Evolutionary conservation across 2,329 filamentous ascomycete genomes (phyloP), one percentile per base, ranked within the genome.

Genomic region (Neonectria hederae): DNA sequence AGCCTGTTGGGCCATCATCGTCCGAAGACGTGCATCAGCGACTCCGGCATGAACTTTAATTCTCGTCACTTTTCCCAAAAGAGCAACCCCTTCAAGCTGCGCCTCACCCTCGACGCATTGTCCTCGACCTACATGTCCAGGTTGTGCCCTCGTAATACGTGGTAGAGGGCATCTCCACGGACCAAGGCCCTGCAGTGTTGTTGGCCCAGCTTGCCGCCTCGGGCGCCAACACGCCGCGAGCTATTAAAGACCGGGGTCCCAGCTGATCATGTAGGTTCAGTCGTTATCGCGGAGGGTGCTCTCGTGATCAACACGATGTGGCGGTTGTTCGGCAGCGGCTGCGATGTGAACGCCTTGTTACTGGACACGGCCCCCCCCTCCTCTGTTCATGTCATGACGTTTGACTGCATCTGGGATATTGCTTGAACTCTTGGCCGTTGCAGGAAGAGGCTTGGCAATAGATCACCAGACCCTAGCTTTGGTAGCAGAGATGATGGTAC

Each of bases 1-100:
- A 14, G 28, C n/a, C 28, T 32, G 28, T 32, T 51, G 30, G 19
- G 48, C 17, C 48, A 7, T 19, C 17, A 6, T 14, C 24, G 45
- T n/a, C 55, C 58, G 40, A 24, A 24, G 26, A 59, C 54, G 54
- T 66, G 55, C 63, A 70, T 70, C 52, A 62, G 65, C 54, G 54
- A 63, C 65, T 69, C 65, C 54, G 11, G 52, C 11, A 35, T 42
- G 51, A 70, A 70, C 65, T 56, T 48, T 69, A 65, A 60, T 43
- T 26, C 35, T 38, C 22, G 21, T 35, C 30, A 21, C 38, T 46
- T 42, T 51, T 48, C 48, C 60, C 65, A 24, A 53, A 62, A 11
- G 48, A 51, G 48, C 28, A n/a, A 21, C 5, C 5, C 17, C 28
- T 9, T 22, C 28, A 21, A 21, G 28, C 26, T 30, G 48, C 19